Conservation (phyloP, 2,329 filamentous ascomycete genomes). For the Diaporthe destruens region DNA sequence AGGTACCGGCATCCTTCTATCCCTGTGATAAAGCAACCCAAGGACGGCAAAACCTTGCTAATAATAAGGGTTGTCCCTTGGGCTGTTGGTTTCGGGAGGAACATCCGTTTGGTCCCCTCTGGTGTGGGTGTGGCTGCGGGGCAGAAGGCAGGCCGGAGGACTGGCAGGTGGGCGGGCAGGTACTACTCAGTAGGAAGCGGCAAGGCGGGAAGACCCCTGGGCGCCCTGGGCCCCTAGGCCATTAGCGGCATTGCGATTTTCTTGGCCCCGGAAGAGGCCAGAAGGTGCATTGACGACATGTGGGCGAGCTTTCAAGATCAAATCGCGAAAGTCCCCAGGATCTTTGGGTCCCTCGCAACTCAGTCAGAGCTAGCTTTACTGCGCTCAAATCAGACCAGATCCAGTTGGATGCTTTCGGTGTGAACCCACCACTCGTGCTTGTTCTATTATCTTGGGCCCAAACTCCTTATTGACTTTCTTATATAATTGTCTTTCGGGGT, state of each 20-base stretch:
- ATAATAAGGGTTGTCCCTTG: neutral
- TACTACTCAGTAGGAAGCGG: constrained; percentile 13
- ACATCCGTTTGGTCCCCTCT: constrained; percentile 22
- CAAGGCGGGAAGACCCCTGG: constrained; percentile 29
- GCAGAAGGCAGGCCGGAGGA: no score
- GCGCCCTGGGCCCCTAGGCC: neutral
- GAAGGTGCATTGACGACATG: constrained; percentile 17
- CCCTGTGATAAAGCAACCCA: constrained; percentile 1
- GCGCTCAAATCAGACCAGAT: neutral
- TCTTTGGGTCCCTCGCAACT: neutral
- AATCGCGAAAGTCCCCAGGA: neutral
- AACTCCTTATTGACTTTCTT: neutral
- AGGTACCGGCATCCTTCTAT: constrained; percentile 34
- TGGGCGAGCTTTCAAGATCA: neutral
- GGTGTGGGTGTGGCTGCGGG: constrained; percentile 31
- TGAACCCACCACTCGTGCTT: no score
- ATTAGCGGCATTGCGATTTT: constrained; percentile 14
- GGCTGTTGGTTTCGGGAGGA: constrained; percentile 23
- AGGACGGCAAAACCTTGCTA: constrained; percentile 27
- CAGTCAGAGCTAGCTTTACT: neutral
- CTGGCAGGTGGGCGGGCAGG: neutral
- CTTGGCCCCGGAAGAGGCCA: constrained; percentile 9
- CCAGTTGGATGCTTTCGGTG: neutral
- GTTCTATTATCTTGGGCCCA: neutral
- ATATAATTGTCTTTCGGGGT: neutral